phyloP scores from a whole-genome alignment of 768 basidiomycete species.

The Amylocystis lapponica region DNA sequence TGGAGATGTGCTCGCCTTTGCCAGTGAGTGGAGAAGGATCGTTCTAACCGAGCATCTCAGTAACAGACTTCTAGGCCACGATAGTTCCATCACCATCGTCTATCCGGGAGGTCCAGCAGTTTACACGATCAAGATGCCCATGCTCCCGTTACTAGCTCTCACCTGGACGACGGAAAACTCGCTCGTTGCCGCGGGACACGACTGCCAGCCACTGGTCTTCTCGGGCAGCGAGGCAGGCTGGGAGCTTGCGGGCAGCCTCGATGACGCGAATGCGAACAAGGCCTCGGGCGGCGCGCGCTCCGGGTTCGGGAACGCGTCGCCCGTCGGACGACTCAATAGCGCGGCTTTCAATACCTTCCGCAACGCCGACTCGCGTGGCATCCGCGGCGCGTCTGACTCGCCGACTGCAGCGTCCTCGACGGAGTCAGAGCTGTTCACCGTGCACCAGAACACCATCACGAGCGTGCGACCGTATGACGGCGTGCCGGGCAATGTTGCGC shows the following conservation, averaged over 20 bases:
- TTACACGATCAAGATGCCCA: constrained; percentile 67
- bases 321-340: constrained; percentile 69
- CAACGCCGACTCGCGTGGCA: constrained; percentile 80
- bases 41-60: constrained; percentile 9
- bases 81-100: constrained; percentile 88
- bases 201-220: constrained; percentile 93
- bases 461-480: constrained; percentile 73
- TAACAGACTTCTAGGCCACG: constrained; percentile 54
- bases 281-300: constrained; percentile 40
- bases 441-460: constrained; percentile 99
- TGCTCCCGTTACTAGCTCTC: constrained; percentile 80
- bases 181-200: constrained; percentile 91
- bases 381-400: constrained; percentile 26
- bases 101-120: constrained; percentile 78
- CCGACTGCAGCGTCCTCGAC: constrained; percentile 29
- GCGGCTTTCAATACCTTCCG: constrained; percentile 94
- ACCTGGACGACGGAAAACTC: constrained; percentile 80
- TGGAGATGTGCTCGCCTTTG: constrained; percentile 91
- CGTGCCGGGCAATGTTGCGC: constrained; percentile 49
- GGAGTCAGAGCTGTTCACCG: constrained; percentile 78
- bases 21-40: too few relatives aligned
- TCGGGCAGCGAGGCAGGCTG: constrained; percentile 72
- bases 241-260: constrained; percentile 75
- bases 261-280: constrained; percentile 57
- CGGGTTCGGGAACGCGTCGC: constrained; percentile 40